phyloP scores from a whole-genome alignment of 495 filamentous ascomycete genomes.

The Trichoderma parareesei region DNA sequence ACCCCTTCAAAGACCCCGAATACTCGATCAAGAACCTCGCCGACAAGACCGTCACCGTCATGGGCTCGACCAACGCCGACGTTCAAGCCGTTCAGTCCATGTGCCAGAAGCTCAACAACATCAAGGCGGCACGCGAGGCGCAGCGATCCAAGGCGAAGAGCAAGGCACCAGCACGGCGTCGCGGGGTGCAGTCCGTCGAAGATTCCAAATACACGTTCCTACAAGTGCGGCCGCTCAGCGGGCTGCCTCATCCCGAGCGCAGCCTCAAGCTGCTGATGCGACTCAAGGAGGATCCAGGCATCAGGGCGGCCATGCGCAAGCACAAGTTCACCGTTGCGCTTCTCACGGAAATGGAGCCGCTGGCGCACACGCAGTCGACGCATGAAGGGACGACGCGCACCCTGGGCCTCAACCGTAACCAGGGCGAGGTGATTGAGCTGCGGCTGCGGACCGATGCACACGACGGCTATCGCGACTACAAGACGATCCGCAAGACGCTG shows the following conservation, averaged over 20 bases:
- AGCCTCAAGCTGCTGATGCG: slow-evolving; percentile 67
- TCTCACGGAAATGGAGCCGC: slow-evolving; percentile 91
- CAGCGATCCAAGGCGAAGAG: slow-evolving; percentile 23
- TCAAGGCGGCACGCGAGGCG: slow-evolving; percentile 32
- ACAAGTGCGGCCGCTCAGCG: slow-evolving; percentile 61
- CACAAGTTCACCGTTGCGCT: slow-evolving; percentile 82
- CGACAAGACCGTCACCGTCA: slow-evolving; percentile 51
- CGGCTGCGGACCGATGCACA: slow-evolving; percentile 85
- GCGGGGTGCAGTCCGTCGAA: slow-evolving; percentile 30
- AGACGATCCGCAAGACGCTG: slow-evolving; percentile 79
- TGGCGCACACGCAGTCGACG: slow-evolving; percentile 60
- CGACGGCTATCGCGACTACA: slow-evolving; percentile 89
- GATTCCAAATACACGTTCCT: slow-evolving; percentile 72
- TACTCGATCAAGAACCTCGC: slow-evolving; percentile 41
- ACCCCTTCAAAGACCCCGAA: slow-evolving; percentile 31
- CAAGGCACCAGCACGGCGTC: slow-evolving; percentile 17
- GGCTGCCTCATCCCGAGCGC: slow-evolving; percentile 66
- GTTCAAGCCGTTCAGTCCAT: slow-evolving; percentile 39
- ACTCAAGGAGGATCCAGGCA: slow-evolving; percentile 75
- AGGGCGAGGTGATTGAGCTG: slow-evolving; percentile 86
- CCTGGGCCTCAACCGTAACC: slow-evolving; percentile 80
- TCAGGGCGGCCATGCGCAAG: slow-evolving; percentile 69
- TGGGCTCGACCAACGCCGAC: slow-evolving; percentile 50
- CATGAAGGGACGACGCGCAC: slow-evolving; percentile 63
- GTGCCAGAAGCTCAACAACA: slow-evolving; percentile 30